Base-by-base conservation (phyloP, 495 filamentous ascomycete genomes). In the Bryoglossum gracile region DNA sequence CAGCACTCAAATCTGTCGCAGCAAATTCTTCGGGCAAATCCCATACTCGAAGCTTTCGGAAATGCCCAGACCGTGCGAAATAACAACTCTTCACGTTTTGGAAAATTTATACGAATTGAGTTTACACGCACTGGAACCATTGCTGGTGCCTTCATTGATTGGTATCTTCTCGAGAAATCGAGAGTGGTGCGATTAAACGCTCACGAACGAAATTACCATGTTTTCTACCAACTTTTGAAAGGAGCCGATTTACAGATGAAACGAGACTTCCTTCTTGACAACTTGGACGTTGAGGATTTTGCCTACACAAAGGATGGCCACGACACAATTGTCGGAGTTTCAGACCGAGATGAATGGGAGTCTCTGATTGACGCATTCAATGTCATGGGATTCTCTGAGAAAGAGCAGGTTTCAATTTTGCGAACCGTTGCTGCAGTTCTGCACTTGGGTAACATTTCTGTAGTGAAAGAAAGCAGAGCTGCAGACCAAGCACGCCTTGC, bases 71-170 rank as follows among this genome's bases (percentile, higher is more conserved):
- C 94, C 1, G 87, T 97, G 19, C 74, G 94, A 38, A 99, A 99
- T 59, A 91, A 99, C 71, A 99, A 99, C 65, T 97, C 94, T 2
- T 99, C 94, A 8, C 80, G 94, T 46, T 99, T 99, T 64, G 94
- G 94, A 52, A 99, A 99, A 67, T 99, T 99, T 63, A 99, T 99
- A 63, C 76, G 94, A 32, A 97, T 99, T 58, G 88, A 96, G 60
- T 96, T 99, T 62, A 89, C 83, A 10, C 77, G 87, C 25, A 79
- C 82, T 30, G 94, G 94, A 10, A 87, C 94, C 28, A 97, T 99
- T 50, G 89, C 84, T 25, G 94, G 94, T 11, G 94, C 94, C 21
- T 96, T 84, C 68, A 95, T 99, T 38, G 89, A 99, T 63, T 99
- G 94, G 94, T 97, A 97, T 66, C 74, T 99, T 0, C 66, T 99